Evolutionary conservation across 2,329 filamentous ascomycete genomes (phyloP), one percentile per base, ranked within the genome.

Genomic region (Colletotrichum cereale): DNA sequence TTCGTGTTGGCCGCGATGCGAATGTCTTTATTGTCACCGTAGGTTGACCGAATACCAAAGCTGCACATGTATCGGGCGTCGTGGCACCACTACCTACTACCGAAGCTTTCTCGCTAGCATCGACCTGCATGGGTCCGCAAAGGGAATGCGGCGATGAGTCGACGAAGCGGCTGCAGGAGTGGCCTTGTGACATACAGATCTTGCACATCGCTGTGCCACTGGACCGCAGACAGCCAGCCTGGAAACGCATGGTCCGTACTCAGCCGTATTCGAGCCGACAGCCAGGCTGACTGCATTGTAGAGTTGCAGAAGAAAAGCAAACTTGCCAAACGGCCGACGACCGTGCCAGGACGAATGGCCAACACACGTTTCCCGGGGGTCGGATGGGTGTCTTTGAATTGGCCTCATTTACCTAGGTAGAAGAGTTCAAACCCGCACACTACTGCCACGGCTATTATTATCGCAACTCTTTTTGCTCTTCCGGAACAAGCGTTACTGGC

Each of bases 21-120:
- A 62, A 31, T 36, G 21, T 36, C 31, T 36, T 36, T 8, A n/a
- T 21, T 47, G 31, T 21, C 31, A 50, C 31, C 44, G 31, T 62
- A 44, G 42, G 8, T 36, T 36, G 53, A 62, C 31, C 47, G 21
- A 38, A 34, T 42, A 38, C 64, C 52, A 67, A 57, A 58, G 57
- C 57, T 52, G 68, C 24, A 29, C 42, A 52, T 18, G 26, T 29
- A 42, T 50, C 29, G 34, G 21, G 21, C n/a, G 31, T 61, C 62
- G 57, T 71, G 64, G 68, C 64, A 71, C 67, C 67, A 65, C 34
- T 63, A 31, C n/a, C 67, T 26, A 31, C 2, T 55, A n/a, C n/a
- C 24, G 48, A 56, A 58, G 40, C 38, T 57, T 67, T 21, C 50
- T 42, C 29, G 48, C 34, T 36, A 26, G 36, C 47, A 62, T 21